Evolutionary conservation across 192 early-diverging fungal genomes (phyloP), one percentile per base, ranked within the genome.

Genomic region (Coemansia reversa): DNA sequence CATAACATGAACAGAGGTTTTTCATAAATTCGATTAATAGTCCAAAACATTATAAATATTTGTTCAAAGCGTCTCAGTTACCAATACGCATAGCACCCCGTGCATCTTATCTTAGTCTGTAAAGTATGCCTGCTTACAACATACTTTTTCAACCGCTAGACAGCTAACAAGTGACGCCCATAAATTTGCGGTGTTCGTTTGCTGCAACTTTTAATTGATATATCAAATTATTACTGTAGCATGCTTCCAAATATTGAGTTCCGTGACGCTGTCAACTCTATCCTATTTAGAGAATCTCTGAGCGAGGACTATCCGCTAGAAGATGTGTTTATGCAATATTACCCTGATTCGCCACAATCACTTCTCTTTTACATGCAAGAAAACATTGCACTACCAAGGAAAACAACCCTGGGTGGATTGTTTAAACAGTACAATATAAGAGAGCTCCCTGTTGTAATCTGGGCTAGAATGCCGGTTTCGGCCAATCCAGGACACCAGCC

Each of bases 281-380:
- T 75, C 7, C 63, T 80, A 50, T 80, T 80, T 42, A 50, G 54
- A 58, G 77, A 80, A 35, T 42, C 55, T 0, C 52, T 80, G 11
- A 80, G 72, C 49, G 30, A 16, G 42, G 72, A 80, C 30, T 80
- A 80, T 28, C 54, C 69, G 22, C 47, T 80, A 7, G 77, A 75
- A n/a, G 77, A 80, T 11, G 65, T 80, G 11, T 80, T 80, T 32
- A 65, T 58, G 24, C 64, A 71, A 55, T 75, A 80, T 33, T 80
- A 61, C 27, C 77, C 77, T 0, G 58, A 63, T 35, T 68, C 77
- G 39, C 77, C 77, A 7, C 57, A 32, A n/a, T 22, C 67, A 11
- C 58, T 80, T 24, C 35, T 80, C 53, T 80, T 80, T 55, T 80
- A 80, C 49, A 35, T 70, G 4, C n/a, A 30, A 16, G 72, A 53